phyloP scores from a whole-genome alignment of 345 rosid genomes.

The Linum trigynum region DNA sequence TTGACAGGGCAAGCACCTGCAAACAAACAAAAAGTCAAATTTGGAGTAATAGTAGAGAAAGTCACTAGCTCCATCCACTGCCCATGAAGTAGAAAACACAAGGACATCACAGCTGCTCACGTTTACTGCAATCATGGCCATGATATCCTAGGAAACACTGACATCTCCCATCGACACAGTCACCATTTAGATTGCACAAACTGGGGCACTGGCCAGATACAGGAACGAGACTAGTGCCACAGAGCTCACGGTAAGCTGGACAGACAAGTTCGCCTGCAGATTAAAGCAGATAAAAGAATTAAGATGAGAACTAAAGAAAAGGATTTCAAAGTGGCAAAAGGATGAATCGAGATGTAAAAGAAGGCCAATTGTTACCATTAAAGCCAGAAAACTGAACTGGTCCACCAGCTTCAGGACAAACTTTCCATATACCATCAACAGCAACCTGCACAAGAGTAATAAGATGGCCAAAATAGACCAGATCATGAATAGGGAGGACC shows the following conservation, averaged over 20 bases:
- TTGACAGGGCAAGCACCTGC: slow-evolving; percentile 83
- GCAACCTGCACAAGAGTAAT: slow-evolving; percentile 47
- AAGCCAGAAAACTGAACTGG: slow-evolving; percentile 82
- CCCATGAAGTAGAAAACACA: background rate
- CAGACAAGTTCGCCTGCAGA: slow-evolving; percentile 79
- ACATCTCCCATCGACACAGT: slow-evolving; percentile 82
- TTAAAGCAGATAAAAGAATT: slow-evolving; percentile 5
- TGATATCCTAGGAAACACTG: slow-evolving; percentile 81
- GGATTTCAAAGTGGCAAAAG: background rate
- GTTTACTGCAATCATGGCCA: slow-evolving; percentile 76
- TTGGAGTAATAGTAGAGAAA: background rate
- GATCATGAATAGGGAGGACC: background rate
- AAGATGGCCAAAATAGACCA: background rate
- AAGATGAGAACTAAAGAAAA: slow-evolving; percentile 9
- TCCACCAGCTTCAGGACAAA: slow-evolving; percentile 82
- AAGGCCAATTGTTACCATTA: slow-evolving; percentile 42
- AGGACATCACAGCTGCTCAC: slow-evolving; percentile 38
- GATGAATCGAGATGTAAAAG: slow-evolving; percentile 7
- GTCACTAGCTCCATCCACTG: background rate
- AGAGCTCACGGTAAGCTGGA: slow-evolving; percentile 89
- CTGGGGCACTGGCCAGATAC: slow-evolving; percentile 67
- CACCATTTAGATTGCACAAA: slow-evolving; percentile 86
- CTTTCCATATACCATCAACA: slow-evolving; percentile 93
- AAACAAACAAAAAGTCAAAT: slow-evolving; percentile 6
- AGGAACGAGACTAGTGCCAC: slow-evolving; percentile 41